Evolutionary conservation across 2,329 filamentous ascomycete species (phyloP).

Genomic region (Pseudogymnoascus sp.): DNA sequence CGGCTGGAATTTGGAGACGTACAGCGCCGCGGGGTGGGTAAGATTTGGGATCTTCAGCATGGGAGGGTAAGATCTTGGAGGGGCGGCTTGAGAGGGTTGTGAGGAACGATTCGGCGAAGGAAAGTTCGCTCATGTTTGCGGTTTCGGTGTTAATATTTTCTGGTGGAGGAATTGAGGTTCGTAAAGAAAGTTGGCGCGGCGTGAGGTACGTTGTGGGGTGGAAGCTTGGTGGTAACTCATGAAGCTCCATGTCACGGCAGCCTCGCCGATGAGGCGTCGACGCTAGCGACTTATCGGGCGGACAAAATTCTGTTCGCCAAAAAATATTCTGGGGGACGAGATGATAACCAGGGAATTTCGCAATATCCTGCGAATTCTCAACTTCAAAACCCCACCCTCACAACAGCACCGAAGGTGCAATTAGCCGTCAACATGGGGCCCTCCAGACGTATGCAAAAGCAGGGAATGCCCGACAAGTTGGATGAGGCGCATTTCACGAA

Average conservation of each 20-base stretch:
- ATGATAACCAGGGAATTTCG: conserved; percentile 6
- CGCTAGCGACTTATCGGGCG: conserved; percentile 8
- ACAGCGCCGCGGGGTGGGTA: conserved; percentile 73
- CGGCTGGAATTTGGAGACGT: conserved; percentile 27
- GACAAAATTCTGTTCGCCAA: conserved; percentile 8
- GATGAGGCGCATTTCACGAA: conserved; percentile 72
- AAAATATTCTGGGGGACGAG: conserved; percentile 2
- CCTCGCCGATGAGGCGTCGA: conserved; percentile 8
- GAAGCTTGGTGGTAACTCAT: not conserved
- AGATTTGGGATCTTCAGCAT: conserved; percentile 76
- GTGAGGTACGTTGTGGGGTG: not conserved
- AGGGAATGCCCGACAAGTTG: conserved; percentile 75
- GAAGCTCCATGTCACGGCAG: conserved; percentile 2
- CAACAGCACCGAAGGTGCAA: conserved; percentile 7
- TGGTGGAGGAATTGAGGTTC: not conserved
- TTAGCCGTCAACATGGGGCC: conserved; percentile 61
- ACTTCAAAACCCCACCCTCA: not conserved
- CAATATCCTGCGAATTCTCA: conserved; percentile 4
- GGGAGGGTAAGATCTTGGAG: conserved; percentile 74
- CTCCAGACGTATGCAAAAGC: conserved; percentile 90
- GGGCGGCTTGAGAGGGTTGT: conserved; percentile 69
- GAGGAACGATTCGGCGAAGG: conserved; percentile 80
- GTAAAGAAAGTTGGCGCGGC: not conserved
- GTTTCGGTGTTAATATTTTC: not conserved
- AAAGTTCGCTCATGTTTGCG: conserved; percentile 64